Evolutionary conservation across 129 eudicot species (phyloP), one percentile per base, ranked within the genome.

Genomic region (Scalesia atractyloides): DNA sequence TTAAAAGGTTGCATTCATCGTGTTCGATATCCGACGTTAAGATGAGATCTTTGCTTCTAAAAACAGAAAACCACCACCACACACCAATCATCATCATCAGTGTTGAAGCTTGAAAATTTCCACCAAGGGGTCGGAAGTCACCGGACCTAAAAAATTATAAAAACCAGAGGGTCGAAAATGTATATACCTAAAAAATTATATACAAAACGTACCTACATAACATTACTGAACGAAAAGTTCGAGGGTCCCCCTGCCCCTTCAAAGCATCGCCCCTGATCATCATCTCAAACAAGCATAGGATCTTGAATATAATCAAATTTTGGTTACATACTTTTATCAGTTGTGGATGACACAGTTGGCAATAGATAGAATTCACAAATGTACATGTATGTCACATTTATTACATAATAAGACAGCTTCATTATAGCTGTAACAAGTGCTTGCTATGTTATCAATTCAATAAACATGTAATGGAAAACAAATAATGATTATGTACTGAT

Each of bases 381-480:
- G 82, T 78, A 78, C 47, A 64, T 71, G 59, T 64, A 78, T 47
- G 77, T 26, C 20, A 52, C 36, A 17, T 53, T 52, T 64, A 43
- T 71, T 22, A 77, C 70, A 78, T 77, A 70, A 71, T 64, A 78
- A 63, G 52, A 78, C 58, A 52, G 60, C 66, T 70, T 70, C 65
- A 70, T 64, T 64, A 30, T 70, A 73, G 52, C 51, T 24, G 76
- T 62, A 77, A 66, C 62, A 26, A 36, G 62, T 61, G 64, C 44
- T 76, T 68, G 70, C n/a, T n/a, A n/a, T n/a, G n/a, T n/a, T n/a
- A n/a, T n/a, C n/a, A n/a, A n/a, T n/a, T n/a, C n/a, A n/a, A n/a
- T n/a, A n/a, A n/a, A n/a, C n/a, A n/a, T n/a, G n/a, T n/a, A n/a
- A n/a, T n/a, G n/a, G n/a, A n/a, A n/a, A n/a, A n/a, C n/a, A n/a